phyloP scores from a whole-genome alignment of 2,329 filamentous ascomycete species.

The Colletotrichum sp. region DNA sequence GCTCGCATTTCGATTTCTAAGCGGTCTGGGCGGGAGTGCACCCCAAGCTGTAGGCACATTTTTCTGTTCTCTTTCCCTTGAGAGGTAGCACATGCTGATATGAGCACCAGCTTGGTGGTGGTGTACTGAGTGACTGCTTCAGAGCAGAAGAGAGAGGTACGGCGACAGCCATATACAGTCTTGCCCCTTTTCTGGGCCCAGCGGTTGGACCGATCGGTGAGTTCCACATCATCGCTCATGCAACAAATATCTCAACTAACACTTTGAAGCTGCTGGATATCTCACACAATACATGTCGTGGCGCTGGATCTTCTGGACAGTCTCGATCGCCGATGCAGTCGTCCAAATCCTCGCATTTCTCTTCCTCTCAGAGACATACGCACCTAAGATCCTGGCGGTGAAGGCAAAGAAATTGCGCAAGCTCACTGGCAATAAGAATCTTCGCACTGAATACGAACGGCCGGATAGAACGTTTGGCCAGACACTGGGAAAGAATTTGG shows the following conservation, averaged over 20 bases:
- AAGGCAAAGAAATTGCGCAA: constrained; percentile 32
- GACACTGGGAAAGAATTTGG: constrained; percentile 34
- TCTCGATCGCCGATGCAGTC: constrained; percentile 40
- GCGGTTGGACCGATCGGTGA: constrained; percentile 45
- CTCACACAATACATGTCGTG: constrained; percentile 41
- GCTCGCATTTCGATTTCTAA: constrained; percentile 54
- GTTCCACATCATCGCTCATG: not conserved
- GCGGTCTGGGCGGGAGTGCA: constrained; percentile 50
- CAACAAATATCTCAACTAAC: not conserved
- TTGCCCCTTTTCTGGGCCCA: constrained; percentile 48
- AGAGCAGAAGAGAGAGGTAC: constrained; percentile 42
- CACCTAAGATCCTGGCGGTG: constrained; percentile 32
- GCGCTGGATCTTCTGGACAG: constrained; percentile 51
- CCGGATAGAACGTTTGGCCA: constrained; percentile 28
- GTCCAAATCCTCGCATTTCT: constrained; percentile 39
- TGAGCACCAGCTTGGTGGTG: constrained; percentile 41
- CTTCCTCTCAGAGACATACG: constrained; percentile 44
- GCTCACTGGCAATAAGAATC: constrained; percentile 29
- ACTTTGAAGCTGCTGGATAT: constrained; percentile 39
- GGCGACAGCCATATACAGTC: constrained; percentile 35
- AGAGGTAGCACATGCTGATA: not conserved
- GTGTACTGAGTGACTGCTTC: constrained; percentile 54
- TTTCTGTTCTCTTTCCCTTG: fast-evolving
- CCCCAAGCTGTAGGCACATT: constrained; percentile 43
- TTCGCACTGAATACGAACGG: constrained; percentile 33